Evolutionary conservation across 2,329 filamentous ascomycete genomes (phyloP).

Genomic region (Colletotrichum sp.): DNA sequence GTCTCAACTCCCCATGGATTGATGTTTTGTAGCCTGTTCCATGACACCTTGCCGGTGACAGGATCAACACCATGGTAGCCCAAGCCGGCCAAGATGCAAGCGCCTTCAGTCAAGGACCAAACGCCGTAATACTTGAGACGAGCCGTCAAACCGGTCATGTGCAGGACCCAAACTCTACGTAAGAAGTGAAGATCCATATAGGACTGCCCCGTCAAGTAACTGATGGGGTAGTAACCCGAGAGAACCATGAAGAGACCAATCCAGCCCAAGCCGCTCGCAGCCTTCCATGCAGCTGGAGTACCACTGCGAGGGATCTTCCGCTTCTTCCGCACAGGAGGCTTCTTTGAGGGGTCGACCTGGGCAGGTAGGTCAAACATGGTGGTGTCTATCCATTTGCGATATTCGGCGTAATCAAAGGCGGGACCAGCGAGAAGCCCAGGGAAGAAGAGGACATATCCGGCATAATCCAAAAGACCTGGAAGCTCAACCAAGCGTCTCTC

Average conservation of each 20-base stretch:
- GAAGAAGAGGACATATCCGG: slow-evolving; percentile 94
- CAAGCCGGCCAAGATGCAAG: slow-evolving; percentile 91
- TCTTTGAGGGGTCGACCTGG: slow-evolving; percentile 82
- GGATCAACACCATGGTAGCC: slow-evolving; percentile 94
- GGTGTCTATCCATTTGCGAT: slow-evolving; percentile 89
- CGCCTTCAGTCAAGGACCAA: slow-evolving; percentile 91
- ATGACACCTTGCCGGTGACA: slow-evolving; percentile 82
- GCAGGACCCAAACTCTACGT: slow-evolving; percentile 76
- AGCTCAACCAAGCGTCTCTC: slow-evolving; percentile 78
- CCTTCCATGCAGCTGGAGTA: slow-evolving; percentile 82
- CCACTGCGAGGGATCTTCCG: slow-evolving; percentile 91
- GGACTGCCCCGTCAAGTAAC: slow-evolving; percentile 66
- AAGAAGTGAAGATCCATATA: slow-evolving; percentile 73
- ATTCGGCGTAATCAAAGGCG: slow-evolving; percentile 94
- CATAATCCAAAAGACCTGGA: slow-evolving; percentile 79
- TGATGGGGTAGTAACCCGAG: slow-evolving; percentile 67
- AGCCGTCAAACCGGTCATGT: slow-evolving; percentile 82
- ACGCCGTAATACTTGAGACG: slow-evolving; percentile 97
- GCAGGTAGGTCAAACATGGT: slow-evolving; percentile 90
- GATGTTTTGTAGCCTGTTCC: slow-evolving; percentile 89
- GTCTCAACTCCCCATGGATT: slow-evolving; percentile 84
- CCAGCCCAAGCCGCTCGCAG: slow-evolving; percentile 76
- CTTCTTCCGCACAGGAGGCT: slow-evolving; percentile 85
- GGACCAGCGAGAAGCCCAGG: slow-evolving; percentile 88
- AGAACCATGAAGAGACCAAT: slow-evolving; percentile 80